Evolutionary conservation across 2,329 filamentous ascomycete genomes (phyloP).

Genomic region (Phaeomoniella chlamydospora): DNA sequence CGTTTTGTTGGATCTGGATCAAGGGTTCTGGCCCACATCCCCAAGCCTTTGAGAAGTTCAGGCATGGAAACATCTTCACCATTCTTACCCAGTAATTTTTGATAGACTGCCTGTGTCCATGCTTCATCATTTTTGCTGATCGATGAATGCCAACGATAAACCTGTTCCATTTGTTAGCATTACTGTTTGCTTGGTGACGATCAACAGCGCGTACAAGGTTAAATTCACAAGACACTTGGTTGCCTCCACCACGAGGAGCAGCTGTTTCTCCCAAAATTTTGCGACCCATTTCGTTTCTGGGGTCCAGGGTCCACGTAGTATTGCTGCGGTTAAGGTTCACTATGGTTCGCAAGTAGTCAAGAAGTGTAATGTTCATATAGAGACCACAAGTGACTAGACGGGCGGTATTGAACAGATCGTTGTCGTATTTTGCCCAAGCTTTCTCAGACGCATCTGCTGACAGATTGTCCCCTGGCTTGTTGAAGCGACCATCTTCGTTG

Average conservation of each 20-base stretch:
- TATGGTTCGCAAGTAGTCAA: conserved; percentile 49
- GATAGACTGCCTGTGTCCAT: conserved; percentile 44
- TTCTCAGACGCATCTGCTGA: conserved; percentile 23
- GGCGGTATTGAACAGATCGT: conserved; percentile 42
- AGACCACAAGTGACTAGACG: conserved; percentile 38
- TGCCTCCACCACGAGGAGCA: conserved; percentile 43
- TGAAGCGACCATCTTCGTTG: conserved; percentile 51
- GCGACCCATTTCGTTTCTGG: conserved; percentile 43
- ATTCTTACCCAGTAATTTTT: conserved; percentile 28
- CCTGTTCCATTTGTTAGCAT: no score
- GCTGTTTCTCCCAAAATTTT: conserved; percentile 29
- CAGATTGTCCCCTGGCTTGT: no score
- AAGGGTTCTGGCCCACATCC: conserved; percentile 24
- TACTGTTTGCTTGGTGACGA: no score
- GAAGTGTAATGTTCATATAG: conserved; percentile 39
- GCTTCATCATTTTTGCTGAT: conserved; percentile 46
- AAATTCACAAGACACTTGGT: conserved; percentile 55
- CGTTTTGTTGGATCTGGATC: conserved; percentile 31
- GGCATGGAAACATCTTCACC: conserved; percentile 18
- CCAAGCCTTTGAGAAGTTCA: conserved; percentile 24
- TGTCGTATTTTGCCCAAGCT: no score
- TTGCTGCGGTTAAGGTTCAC: conserved; percentile 44
- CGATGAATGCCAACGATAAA: conserved; percentile 52
- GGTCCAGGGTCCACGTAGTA: conserved; percentile 49
- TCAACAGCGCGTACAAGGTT: no score